Evolutionary conservation across 1,284 basidiomycete species (phyloP).

Genomic region (Puccinia coronata): DNA sequence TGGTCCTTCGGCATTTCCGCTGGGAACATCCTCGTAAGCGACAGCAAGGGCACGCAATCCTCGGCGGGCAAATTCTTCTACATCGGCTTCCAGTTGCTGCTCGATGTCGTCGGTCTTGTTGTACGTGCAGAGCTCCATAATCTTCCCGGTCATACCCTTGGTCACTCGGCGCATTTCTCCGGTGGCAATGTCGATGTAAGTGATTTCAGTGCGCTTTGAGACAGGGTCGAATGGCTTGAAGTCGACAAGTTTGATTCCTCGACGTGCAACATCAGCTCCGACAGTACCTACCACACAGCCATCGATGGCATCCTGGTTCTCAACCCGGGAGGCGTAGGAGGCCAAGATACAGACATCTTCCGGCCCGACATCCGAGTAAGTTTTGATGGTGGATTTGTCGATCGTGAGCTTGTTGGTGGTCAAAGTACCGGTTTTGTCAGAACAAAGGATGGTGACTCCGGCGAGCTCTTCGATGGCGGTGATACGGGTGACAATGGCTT

Average conservation of each 20-base stretch:
- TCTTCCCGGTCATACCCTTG: constrained; percentile 96
- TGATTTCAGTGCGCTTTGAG: constrained; percentile 98
- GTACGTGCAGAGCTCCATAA: constrained; percentile 75
- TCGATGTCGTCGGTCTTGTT: constrained; percentile 93
- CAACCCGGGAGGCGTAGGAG: constrained; percentile 92
- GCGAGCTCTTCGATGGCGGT: constrained; percentile 96
- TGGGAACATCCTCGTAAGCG: constrained; percentile 80
- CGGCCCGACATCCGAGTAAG: constrained; percentile 81
- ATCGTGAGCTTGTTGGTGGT: constrained; percentile 99
- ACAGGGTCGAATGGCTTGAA: constrained; percentile 99
- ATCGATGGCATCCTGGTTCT: constrained; percentile 99
- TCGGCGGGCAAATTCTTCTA: constrained; percentile 89
- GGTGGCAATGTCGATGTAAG: constrained; percentile 87
- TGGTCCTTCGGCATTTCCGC: constrained; percentile 66
- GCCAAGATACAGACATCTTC: constrained; percentile 90
- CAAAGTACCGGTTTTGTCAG: constrained; percentile 94
- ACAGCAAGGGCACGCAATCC: constrained; percentile 98
- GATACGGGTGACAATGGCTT: constrained; percentile 97
- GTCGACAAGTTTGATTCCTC: constrained; percentile 90
- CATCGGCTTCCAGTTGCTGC: constrained; percentile 86
- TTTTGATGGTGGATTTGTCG: constrained; percentile 86
- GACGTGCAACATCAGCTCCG: constrained; percentile 74
- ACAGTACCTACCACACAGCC: constrained; percentile 79
- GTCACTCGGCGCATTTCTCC: constrained; percentile 96
- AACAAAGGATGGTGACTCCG: constrained; percentile 94